A percentile compares a stretch with the other conserved stretches of the same genome.
phyloP scores from a whole-genome alignment of 768 basidiomycete species.

The Tricholoma bakamatsutake region DNA sequence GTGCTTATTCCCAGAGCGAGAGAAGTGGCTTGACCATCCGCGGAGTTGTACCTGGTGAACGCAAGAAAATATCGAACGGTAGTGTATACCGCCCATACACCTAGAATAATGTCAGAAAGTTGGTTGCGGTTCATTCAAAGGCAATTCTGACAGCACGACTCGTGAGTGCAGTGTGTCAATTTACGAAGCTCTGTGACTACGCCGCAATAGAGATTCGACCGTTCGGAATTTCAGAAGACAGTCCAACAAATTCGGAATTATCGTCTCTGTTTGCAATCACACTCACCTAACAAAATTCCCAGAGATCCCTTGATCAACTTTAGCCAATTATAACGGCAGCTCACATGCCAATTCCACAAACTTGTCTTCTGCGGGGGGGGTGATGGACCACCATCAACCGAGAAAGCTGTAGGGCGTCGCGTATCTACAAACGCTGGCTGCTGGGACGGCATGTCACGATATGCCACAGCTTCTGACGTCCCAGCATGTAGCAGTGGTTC shows the following conservation, averaged over 20 bases:
- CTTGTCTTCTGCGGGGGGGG: not conserved
- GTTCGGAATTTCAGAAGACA: not conserved
- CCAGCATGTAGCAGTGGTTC: constrained; percentile 35
- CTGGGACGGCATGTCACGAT: constrained; percentile 27
- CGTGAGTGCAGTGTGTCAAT: no score
- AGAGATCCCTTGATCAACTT: constrained; percentile 23
- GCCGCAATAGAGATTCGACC: not conserved
- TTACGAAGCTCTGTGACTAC: not conserved
- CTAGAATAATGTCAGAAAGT: constrained; percentile 23
- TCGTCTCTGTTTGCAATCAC: not conserved
- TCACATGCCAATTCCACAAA: constrained; percentile 3
- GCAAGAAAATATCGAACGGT: constrained; percentile 62
- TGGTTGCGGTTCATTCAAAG: not conserved
- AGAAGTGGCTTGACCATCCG: constrained; percentile 35
- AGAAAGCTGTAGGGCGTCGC: constrained; percentile 18
- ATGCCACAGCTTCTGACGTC: constrained; percentile 23
- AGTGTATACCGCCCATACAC: constrained; percentile 56
- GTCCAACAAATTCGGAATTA: not conserved
- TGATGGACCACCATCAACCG: constrained; percentile 22
- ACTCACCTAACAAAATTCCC: constrained; percentile 34
- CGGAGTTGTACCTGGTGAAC: constrained; percentile 36
- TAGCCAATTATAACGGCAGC: constrained; percentile 25
- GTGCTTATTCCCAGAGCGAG: constrained; percentile 46
- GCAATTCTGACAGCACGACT: not conserved
- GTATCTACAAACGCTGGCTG: constrained; percentile 24